Base-by-base conservation (phyloP, 495 filamentous ascomycete genomes). In the Chaetomium tenue region DNA sequence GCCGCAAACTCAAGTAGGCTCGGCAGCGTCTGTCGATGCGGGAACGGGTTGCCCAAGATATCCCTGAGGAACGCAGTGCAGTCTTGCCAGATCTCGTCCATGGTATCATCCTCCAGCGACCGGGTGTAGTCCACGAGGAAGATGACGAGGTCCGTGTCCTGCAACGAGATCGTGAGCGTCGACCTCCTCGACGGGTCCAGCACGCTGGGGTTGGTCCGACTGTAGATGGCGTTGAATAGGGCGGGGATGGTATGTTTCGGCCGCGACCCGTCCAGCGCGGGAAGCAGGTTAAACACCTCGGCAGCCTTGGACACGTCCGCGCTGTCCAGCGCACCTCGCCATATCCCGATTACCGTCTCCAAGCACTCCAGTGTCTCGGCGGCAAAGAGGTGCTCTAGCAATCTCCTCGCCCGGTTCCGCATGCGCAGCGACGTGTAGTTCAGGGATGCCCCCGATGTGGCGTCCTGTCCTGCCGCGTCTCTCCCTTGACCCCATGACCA, bases 21-120 rank as follows among this genome's bases (percentile, higher is more conserved):
- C 8, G 95, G 91, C 25, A 99, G 80, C 23, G 91, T 92, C 72
- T 96, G 92, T 54, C 94, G 83, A 71, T 98, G 93, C 1, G 94
- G 95, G 68, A 99, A 91, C 3, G 95, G 95, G 74, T 99, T 98
- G 50, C 89, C 88, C 30, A 98, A 79, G 7, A 98, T 85, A 75
- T 98, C 95, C 59, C 86, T 88, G 50, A 98, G 74, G 75, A 99
- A 99, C 0, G 88, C 85, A 69, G 91, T 91, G 73, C 93, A 98
- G 70, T 99, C 95, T 44, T 85, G 80, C 94, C 94, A 99, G 37
- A 99, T 97, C 76, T 99, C 94, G 70, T 99, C 95, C 82, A 98
- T 93, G n/a, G 94, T 89, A 79, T 99, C 94, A 68, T 99, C 94
- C 70, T 99, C 94, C 16, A 97, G 79, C 4, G 92, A 93, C 25